These are phyloP conservation scores for Solanum virginianum DNA, from an alignment of 257 asterid species.

Conservation along the genomic window DNA sequence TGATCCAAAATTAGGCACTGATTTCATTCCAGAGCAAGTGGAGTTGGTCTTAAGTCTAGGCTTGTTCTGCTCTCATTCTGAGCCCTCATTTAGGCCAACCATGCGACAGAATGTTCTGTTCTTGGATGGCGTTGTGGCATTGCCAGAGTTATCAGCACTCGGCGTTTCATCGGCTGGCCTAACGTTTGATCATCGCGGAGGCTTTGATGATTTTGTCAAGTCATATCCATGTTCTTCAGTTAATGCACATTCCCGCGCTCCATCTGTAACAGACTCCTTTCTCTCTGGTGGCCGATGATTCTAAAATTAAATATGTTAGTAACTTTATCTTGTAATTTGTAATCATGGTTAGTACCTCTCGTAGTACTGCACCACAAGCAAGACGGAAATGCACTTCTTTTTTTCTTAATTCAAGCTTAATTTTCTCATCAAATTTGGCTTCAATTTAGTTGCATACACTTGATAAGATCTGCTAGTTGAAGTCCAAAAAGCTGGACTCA, in stretches of 20 bases:
- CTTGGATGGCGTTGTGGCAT: conserved; percentile 26
- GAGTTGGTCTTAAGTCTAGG: conserved; percentile 49
- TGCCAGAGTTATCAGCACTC: conserved; percentile 30
- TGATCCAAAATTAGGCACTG: conserved; percentile 30
- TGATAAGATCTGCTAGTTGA: not conserved
- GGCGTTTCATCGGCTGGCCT: conserved; percentile 10
- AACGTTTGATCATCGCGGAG: conserved; percentile 5
- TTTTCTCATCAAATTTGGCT: not conserved
- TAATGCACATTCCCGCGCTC: conserved; percentile 1
- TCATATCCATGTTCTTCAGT: conserved; percentile 21
- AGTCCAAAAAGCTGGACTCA: not conserved
- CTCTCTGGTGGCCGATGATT: conserved; percentile 31
- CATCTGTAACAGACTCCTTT: conserved; percentile 19
- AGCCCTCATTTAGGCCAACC: conserved; percentile 32
- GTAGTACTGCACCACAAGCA: not conserved
- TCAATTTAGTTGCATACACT: not conserved
- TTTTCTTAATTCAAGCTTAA: not conserved
- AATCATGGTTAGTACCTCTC: conserved; percentile 12
- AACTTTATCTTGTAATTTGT: not conserved
- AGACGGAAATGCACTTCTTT: not conserved
- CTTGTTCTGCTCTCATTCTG: conserved; percentile 32
- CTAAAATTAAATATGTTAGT: not conserved
- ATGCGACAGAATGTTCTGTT: conserved; percentile 33
- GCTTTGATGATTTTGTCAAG: conserved; percentile 25
- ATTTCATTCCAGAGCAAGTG: conserved; percentile 23